Evolutionary conservation across 1,284 basidiomycete genomes (phyloP).

Genomic region (Retiboletus flavoniger): DNA sequence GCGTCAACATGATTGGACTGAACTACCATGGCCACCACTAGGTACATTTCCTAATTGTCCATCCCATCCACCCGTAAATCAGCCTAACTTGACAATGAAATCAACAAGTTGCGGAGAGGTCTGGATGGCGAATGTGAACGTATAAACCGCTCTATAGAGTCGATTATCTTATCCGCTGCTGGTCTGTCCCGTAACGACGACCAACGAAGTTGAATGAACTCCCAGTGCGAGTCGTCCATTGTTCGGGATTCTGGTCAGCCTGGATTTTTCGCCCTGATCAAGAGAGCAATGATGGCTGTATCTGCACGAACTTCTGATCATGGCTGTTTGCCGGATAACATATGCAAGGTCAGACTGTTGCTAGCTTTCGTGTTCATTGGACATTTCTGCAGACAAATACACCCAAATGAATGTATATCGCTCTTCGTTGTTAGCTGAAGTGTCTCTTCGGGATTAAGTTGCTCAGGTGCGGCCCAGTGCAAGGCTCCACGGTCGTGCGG

Average conservation of each 20-base stretch:
- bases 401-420: conserved; percentile 8
- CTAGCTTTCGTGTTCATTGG: neutral
- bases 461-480: conserved; percentile 5
- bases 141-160: neutral
- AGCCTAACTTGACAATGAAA: neutral
- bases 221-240: conserved; percentile 5
- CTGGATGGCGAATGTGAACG: neutral
- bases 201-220: conserved; percentile 7
- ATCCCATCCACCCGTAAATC: neutral
- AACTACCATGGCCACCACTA: no score
- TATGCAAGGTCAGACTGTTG: neutral
- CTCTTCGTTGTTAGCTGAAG: conserved; percentile 1
- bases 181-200: neutral
- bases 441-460: neutral
- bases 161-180: neutral
- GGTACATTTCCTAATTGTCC: neutral
- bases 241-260: neutral
- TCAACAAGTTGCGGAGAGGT: neutral
- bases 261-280: neutral
- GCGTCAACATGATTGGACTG: neutral
- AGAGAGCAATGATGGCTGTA: neutral
- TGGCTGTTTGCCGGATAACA: conserved; percentile 3
- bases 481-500: neutral
- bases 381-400: conserved; percentile 2
- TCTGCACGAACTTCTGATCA: conserved; percentile 6